Conservation (phyloP, 179 eudicot species). For the Camellia oleifera region DNA sequence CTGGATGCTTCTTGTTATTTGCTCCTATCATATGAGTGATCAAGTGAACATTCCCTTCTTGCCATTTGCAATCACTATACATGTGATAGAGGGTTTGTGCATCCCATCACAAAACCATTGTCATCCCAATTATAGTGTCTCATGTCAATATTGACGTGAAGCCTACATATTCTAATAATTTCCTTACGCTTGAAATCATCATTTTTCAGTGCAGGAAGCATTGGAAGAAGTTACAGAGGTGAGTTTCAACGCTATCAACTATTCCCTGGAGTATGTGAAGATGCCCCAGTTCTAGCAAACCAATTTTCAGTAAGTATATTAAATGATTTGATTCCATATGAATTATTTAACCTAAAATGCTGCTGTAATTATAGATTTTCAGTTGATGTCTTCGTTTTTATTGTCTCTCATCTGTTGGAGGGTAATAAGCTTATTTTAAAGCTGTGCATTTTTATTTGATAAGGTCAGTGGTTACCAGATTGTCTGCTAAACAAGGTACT, state of each 20-base stretch:
- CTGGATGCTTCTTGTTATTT: background rate
- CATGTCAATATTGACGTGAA: background rate
- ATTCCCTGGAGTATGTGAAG: constrained; percentile 22
- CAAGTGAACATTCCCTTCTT: background rate
- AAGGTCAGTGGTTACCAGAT: background rate
- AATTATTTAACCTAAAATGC: background rate
- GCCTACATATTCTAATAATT: background rate
- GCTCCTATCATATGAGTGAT: background rate
- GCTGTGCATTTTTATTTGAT: background rate
- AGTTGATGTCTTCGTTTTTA: background rate
- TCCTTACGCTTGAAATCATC: background rate
- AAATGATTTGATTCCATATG: background rate
- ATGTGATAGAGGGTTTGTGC: background rate
- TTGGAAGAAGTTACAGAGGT: constrained; percentile 25
- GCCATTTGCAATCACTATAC: background rate
- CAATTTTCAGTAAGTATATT: constrained; percentile 22
- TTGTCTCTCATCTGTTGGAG: background rate
- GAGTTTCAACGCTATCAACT: constrained; percentile 28
- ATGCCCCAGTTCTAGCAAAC: constrained; percentile 21
- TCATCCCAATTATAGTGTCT: background rate
- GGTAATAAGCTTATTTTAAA: background rate
- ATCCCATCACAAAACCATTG: background rate
- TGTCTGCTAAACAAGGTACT: background rate
- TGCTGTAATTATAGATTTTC: background rate
- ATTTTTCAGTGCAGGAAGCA: constrained; percentile 25